Evolutionary conservation across 2,329 filamentous ascomycete species (phyloP), one percentile per base, ranked within the genome.

Genomic region (Magnaporthiopsis incrustans): DNA sequence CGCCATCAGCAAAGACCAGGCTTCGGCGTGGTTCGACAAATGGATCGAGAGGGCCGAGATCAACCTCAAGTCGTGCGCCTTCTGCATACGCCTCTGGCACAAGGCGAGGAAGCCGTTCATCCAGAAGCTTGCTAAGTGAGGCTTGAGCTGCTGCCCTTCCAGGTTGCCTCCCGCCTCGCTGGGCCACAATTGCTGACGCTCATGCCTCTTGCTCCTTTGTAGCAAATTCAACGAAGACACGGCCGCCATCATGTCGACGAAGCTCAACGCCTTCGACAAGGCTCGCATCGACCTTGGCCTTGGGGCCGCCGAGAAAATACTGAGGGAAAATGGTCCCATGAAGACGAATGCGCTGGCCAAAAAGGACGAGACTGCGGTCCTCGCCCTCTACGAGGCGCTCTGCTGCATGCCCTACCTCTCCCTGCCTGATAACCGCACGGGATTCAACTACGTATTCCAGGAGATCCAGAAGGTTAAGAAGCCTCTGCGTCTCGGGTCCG

Each of bases 361-460:
- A 26, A 73, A 81, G 8, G 76, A 83, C 33, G 77, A 82, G 1
- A 78, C 84, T 33, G 86, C 91, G 8, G 84, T 96, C 62, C 84
- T 95, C 65, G 89, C 91, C 14, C 85, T 98, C 35, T 97, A 96
- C 70, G 94, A 98, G 74, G 89, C 90, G 0, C 78, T 98, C 62
- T 96, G 92, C 73, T 96, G 90, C 74, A 86, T 92, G 68, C 82
- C 89, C 0, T 92, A 96, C 72, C 80, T 97, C 66, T 82, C 77
- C 59, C 69, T 79, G n/a, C 78, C 81, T 1, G 79, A 81, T 4
- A 80, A 81, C 67, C 78, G 82, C 3, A 69, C 73, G 0, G 73
- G 87, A 68, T 97, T 98, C 73, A 90, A 97, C 72, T 86, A 83
- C 68, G 91, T 96, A 14, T 97, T 98, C 73, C 82, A 85, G 68